Percentiles rank a stretch among this genome's conserved stretches.
phyloP scores from a whole-genome alignment of 306 rosid genomes.

The Rosa rugosa region DNA sequence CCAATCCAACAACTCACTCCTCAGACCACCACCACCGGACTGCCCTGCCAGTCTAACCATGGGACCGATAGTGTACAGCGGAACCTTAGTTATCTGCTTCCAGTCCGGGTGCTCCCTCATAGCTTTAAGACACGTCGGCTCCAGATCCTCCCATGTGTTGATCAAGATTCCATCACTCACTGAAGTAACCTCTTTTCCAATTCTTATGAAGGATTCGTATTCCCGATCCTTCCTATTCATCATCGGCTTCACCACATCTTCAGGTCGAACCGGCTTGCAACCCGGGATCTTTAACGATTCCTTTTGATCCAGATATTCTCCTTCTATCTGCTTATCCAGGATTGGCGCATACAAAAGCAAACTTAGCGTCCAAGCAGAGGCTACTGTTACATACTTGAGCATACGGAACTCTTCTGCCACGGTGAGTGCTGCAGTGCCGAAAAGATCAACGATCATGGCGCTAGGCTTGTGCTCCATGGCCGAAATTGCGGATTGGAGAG shows the following conservation, averaged over 20 bases:
- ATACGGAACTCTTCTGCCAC: conserved; percentile 49
- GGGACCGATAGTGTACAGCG: conserved; percentile 52
- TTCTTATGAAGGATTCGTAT: background rate
- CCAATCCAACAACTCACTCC: conserved; percentile 33
- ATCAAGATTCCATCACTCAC: conserved; percentile 48
- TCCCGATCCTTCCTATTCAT: conserved; percentile 27
- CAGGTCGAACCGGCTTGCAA: conserved; percentile 37
- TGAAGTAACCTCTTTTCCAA: background rate
- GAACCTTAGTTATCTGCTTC: conserved; percentile 16
- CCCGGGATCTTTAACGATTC: conserved; percentile 37
- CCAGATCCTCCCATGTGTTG: conserved; percentile 61
- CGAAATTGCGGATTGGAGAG: background rate
- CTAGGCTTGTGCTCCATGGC: conserved; percentile 21
- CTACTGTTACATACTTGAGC: conserved; percentile 24
- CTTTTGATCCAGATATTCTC: conserved; percentile 31
- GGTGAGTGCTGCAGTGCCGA: conserved; percentile 36
- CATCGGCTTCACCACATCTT: conserved; percentile 41
- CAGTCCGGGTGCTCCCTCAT: conserved; percentile 27
- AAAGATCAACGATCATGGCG: conserved; percentile 39
- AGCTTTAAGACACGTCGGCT: conserved; percentile 13
- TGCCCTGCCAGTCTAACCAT: conserved; percentile 23
- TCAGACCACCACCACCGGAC: conserved; percentile 3
- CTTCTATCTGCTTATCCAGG: conserved; percentile 27
- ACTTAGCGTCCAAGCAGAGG: background rate
- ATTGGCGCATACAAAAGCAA: conserved; percentile 26